phyloP scores from a whole-genome alignment of 148 eudicot genomes.

The Cornus florida region DNA sequence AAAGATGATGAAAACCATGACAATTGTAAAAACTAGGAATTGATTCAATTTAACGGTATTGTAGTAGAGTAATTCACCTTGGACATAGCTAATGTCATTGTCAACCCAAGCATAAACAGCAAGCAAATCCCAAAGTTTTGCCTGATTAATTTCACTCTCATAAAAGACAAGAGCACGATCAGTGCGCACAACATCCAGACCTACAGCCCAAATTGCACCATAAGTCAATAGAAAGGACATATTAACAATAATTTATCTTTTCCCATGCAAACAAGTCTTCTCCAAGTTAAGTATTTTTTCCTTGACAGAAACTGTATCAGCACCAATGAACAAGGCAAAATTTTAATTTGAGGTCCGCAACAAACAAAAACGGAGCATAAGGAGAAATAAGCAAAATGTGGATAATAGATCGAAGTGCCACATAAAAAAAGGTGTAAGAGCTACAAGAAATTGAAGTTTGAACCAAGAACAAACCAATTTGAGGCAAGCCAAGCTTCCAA shows the following conservation, averaged over 20 bases:
- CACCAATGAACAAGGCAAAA: conserved; percentile 3
- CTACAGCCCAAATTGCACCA: conserved; percentile 28
- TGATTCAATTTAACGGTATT: not conserved
- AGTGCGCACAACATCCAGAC: conserved; percentile 90
- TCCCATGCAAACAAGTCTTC: too few species aligned
- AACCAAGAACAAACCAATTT: conserved; percentile 71
- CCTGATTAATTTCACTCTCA: conserved; percentile 76
- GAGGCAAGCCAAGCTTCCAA: conserved; percentile 86
- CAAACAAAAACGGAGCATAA: not conserved
- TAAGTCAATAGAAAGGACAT: not conserved
- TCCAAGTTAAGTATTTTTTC: not conserved
- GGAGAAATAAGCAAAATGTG: not conserved
- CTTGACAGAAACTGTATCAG: not conserved
- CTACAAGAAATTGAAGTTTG: conserved; percentile 13
- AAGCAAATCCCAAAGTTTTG: conserved; percentile 88
- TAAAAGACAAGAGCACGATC: conserved; percentile 86
- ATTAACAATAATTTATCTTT: not conserved
- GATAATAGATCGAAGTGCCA: not conserved
- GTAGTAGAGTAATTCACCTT: conserved; percentile 51
- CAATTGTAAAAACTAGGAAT: not conserved
- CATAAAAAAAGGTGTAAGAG: not conserved
- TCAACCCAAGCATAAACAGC: conserved; percentile 88
- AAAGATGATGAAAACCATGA: conserved; percentile 5
- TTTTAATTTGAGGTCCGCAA: not conserved
- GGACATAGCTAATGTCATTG: conserved; percentile 83